Percentiles rank a stretch among this genome's conserved stretches.
Conservation (phyloP, 306 rosid genomes). For the Cucurbita pepo region DNA sequence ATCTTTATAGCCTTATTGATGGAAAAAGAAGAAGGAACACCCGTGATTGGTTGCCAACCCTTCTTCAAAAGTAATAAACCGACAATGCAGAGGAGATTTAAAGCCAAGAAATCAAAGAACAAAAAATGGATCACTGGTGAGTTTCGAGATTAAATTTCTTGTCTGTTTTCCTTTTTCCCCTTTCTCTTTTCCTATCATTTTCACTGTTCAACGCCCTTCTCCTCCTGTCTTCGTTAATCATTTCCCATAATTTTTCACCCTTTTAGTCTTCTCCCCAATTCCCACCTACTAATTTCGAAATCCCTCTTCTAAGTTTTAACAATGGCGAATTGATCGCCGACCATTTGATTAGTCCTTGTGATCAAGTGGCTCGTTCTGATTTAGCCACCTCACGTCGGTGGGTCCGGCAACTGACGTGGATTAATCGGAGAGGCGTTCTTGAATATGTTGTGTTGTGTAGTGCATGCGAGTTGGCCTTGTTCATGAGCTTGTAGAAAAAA, state of each 20-base stretch:
- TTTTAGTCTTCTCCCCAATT: not conserved
- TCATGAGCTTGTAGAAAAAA: not conserved
- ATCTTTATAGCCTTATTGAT: not conserved
- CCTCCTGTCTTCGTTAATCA: not conserved
- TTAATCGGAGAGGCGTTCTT: not conserved
- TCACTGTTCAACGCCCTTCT: not conserved
- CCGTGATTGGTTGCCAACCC: not conserved
- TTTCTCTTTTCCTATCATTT: not conserved
- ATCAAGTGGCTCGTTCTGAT: not conserved
- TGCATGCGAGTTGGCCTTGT: not conserved
- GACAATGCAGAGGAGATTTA: not conserved
- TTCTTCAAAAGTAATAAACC: not conserved
- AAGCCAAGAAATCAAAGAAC: not conserved
- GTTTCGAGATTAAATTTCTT: no score
- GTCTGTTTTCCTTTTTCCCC: no score
- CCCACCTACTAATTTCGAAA: constrained; percentile 1
- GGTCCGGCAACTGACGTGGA: not conserved
- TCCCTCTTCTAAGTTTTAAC: not conserved
- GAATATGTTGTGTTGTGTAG: not conserved
- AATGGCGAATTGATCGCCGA: not conserved
- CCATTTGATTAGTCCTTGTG: not conserved
- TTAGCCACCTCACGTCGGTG: not conserved
- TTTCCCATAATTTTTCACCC: not conserved
- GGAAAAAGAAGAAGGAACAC: not conserved
- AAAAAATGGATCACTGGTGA: not conserved